A percentile compares a stretch with the other conserved stretches of the same genome.
These are phyloP conservation scores for Suillus ampliporus DNA, from an alignment of 768 basidiomycete species.

Conservation along the genomic window DNA sequence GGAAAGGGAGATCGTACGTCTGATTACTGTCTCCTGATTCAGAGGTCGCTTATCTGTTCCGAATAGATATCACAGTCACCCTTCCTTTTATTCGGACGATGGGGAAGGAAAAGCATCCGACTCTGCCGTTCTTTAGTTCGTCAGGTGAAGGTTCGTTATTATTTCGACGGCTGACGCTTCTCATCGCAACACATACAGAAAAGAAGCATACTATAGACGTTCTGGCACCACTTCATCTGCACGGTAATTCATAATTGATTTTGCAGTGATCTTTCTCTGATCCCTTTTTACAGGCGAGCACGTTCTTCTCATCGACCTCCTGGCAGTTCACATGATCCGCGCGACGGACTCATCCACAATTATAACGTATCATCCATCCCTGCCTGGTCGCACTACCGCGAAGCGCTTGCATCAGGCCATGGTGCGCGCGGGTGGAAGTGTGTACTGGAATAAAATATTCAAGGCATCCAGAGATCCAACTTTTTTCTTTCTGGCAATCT, in stretches of 20 bases:
- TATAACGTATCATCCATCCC: constrained; percentile 42
- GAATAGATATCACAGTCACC: constrained; percentile 39
- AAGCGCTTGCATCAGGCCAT: constrained; percentile 33
- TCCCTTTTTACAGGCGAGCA: constrained; percentile 18
- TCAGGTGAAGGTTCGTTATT: not conserved
- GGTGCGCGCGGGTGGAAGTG: constrained; percentile 38
- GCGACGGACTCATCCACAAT: constrained; percentile 28
- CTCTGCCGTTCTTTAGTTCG: not conserved
- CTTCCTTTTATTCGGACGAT: constrained; percentile 47
- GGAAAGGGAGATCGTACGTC: not conserved
- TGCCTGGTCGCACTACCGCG: constrained; percentile 31
- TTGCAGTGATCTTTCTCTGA: not conserved
- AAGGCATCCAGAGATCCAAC: constrained; percentile 45
- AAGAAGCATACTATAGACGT: constrained; percentile 9
- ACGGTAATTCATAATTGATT: not conserved
- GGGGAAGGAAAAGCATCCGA: constrained; percentile 24
- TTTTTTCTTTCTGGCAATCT: constrained; percentile 50
- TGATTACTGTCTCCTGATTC: not conserved
- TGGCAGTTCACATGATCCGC: constrained; percentile 47
- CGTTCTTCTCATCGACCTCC: constrained; percentile 40
- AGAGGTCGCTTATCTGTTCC: constrained; percentile 18
- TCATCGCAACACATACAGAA: constrained; percentile 1
- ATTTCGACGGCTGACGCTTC: not conserved
- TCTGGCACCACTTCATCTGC: not conserved
- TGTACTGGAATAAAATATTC: constrained; percentile 28